These are phyloP conservation scores for Schizophyllum amplum DNA, from an alignment of 1,284 basidiomycete species.

Conservation along the genomic window DNA sequence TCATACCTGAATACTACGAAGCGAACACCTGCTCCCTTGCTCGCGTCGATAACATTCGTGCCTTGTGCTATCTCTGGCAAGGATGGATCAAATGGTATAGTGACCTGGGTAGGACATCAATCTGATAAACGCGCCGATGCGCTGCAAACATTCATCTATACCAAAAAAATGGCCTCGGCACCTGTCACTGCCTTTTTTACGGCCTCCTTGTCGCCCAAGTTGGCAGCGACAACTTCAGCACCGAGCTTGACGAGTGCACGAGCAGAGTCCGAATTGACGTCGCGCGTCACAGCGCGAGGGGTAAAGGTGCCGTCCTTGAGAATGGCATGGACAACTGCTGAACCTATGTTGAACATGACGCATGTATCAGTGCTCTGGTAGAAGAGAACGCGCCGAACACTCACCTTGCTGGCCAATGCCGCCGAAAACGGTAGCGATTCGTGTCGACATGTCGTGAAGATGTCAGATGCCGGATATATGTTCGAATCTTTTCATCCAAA, in stretches of 20 bases:
- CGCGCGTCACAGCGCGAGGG: conserved; percentile 12
- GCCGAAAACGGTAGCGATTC: conserved; percentile 7
- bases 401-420: conserved; percentile 1
- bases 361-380: not conserved
- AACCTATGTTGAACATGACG: conserved; percentile 5
- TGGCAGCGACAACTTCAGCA: conserved; percentile 8
- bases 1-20: conserved; percentile 11
- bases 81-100: not conserved
- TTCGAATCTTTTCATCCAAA: no score
- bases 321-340: conserved; percentile 5
- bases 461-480: no score
- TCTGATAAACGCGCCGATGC: no score
- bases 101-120: no score
- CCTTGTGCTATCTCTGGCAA: not conserved
- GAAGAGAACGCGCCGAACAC: no score
- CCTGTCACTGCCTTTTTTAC: conserved; percentile 6
- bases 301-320: conserved; percentile 13
- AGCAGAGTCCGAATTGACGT: conserved; percentile 8
- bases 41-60: conserved; percentile 7
- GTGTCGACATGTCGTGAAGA: no score
- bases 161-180: conserved; percentile 10
- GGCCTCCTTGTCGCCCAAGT: conserved; percentile 2
- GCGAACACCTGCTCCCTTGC: conserved; percentile 8
- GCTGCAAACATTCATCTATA: conserved; percentile 3
- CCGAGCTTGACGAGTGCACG: conserved; percentile 4